Conservation (phyloP, 805 yeast genomes). For the Ogataea haglerorum region DNA sequence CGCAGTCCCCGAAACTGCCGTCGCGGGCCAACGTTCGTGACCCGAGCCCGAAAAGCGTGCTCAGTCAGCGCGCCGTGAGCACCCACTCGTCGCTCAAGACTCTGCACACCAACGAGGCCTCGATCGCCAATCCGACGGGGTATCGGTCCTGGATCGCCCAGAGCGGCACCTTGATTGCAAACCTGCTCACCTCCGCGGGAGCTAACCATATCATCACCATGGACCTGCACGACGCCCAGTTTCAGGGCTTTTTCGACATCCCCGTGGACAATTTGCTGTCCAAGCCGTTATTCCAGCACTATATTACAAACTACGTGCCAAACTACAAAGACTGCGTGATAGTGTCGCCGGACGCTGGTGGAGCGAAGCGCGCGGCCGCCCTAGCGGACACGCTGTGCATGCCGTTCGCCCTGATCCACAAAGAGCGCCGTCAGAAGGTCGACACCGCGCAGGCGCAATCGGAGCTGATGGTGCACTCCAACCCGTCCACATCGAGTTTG, state of each 20-base stretch:
- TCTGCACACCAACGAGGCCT: conserved; percentile 21
- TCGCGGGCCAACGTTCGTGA: conserved; percentile 25
- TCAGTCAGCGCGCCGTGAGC: conserved; percentile 5
- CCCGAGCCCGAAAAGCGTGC: conserved; percentile 14
- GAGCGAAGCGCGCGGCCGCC: conserved; percentile 95
- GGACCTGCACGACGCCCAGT: conserved; percentile 98
- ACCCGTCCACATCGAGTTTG: conserved; percentile 17
- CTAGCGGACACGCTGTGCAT: conserved; percentile 87
- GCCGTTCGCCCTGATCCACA: conserved; percentile 92
- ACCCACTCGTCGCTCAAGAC: conserved; percentile 11
- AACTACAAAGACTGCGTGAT: conserved; percentile 78
- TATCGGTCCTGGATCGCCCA: conserved; percentile 96
- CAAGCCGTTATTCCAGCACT: conserved; percentile 81
- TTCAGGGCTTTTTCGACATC: conserved; percentile 94
- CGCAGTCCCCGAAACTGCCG: conserved; percentile 44
- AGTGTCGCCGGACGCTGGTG: conserved; percentile 98
- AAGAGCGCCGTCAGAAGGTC: conserved; percentile 67
- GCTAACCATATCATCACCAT: conserved; percentile 95
- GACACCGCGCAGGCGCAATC: conserved; percentile 23
- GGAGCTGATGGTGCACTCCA: conserved; percentile 14
- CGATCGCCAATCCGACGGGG: conserved; percentile 46
- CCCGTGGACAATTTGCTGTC: conserved; percentile 94
- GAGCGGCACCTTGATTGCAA: conserved; percentile 88
- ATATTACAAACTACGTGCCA: conserved; percentile 76
- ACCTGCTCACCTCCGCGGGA: conserved; percentile 84